Conservation (phyloP, 495 filamentous ascomycete genomes). For the Glonium stellatum region DNA sequence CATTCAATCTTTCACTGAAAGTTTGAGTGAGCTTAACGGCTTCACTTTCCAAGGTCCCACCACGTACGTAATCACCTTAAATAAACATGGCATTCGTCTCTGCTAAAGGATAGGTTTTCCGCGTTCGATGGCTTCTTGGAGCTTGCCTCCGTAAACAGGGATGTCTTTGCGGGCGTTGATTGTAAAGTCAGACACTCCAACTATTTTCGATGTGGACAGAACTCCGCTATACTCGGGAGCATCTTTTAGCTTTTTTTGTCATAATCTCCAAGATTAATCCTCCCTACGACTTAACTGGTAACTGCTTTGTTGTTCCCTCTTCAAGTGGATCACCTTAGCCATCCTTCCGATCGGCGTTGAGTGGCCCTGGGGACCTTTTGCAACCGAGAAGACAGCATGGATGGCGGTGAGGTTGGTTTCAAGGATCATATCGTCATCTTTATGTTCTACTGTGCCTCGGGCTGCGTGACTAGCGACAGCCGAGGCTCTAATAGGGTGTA, state of each 20-base stretch:
- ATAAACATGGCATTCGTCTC: slow-evolving; percentile 25
- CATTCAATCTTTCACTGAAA: slow-evolving; percentile 27
- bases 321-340: slow-evolving; percentile 23
- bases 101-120: slow-evolving; percentile 26
- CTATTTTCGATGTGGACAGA: slow-evolving; percentile 7
- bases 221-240: slow-evolving; percentile 11
- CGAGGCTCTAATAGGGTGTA: slow-evolving; percentile 37
- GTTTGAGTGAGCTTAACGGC: slow-evolving; percentile 12
- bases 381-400: slow-evolving; percentile 8
- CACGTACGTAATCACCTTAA: slow-evolving; percentile 17
- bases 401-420: slow-evolving; percentile 34
- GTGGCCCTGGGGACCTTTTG: slow-evolving; percentile 10
- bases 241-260: slow-evolving; percentile 15
- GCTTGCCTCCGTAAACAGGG: slow-evolving; percentile 8
- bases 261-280: slow-evolving; percentile 25
- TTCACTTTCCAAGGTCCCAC: slow-evolving; percentile 19
- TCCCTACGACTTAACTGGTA: slow-evolving; percentile 12
- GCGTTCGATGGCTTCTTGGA: slow-evolving; percentile 21
- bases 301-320: slow-evolving; percentile 10
- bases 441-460: slow-evolving; percentile 38
- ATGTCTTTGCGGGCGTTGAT: slow-evolving; percentile 26
- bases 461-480: slow-evolving; percentile 50
- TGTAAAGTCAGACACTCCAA: slow-evolving; percentile 24
- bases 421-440: slow-evolving; percentile 41
- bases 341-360: slow-evolving; percentile 25